phyloP scores from a whole-genome alignment of 257 asterid genomes.

The Solanum sitiens region DNA sequence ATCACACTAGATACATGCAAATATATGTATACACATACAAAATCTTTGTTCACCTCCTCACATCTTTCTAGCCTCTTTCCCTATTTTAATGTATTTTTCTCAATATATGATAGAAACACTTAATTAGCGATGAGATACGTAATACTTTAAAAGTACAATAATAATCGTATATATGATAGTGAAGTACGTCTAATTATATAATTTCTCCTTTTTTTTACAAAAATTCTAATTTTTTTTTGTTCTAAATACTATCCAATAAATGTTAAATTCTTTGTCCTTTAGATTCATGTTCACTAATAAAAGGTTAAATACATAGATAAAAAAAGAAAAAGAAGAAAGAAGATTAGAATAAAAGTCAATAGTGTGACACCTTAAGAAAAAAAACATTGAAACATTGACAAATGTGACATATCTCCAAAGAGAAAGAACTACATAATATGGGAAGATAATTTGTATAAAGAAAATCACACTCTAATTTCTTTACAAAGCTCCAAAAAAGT shows the following conservation, averaged over 20 bases:
- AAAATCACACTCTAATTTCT: not conserved
- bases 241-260: not conserved
- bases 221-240: not conserved
- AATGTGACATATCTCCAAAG: not conserved
- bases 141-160: no score
- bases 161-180: no score
- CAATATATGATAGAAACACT: no score
- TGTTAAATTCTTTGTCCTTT: not conserved
- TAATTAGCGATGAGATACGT: no score
- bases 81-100: not conserved
- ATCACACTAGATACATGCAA: no score
- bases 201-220: no score
- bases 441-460: not conserved
- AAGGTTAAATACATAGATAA: not conserved
- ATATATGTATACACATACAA: not conserved
- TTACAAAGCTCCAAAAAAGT: not conserved
- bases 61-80: not conserved
- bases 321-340: not conserved
- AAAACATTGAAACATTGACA: not conserved
- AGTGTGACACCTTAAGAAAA: not conserved
- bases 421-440: not conserved
- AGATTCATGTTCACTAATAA: not conserved
- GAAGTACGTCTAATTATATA: no score
- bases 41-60: not conserved
- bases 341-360: not conserved